A percentile compares a stretch with the other conserved stretches of the same genome.
Evolutionary conservation across 2,329 filamentous ascomycete genomes (phyloP).

Genomic region (Phialophora expanda): DNA sequence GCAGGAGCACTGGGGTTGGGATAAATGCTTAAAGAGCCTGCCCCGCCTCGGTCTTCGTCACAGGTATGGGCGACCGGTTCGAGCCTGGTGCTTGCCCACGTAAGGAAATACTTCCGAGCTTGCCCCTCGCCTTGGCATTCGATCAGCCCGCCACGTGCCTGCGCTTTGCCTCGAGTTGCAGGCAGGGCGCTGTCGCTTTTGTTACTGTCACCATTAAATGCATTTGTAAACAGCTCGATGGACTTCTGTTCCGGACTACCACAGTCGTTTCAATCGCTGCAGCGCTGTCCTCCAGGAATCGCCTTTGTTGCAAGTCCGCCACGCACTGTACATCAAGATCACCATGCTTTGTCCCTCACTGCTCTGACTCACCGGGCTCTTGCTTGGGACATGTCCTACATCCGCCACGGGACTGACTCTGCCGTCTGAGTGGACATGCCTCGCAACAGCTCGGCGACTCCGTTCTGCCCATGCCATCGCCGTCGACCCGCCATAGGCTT

Average conservation of each 20-base stretch:
- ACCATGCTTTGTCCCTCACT: slow-evolving; percentile 37
- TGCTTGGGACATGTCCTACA: slow-evolving; percentile 29
- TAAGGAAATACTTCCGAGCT: background rate
- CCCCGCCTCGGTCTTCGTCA: slow-evolving; percentile 1
- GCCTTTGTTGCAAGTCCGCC: slow-evolving; percentile 24
- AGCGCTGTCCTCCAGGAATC: slow-evolving; percentile 15
- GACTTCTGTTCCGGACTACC: background rate
- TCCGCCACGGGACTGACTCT: slow-evolving; percentile 28
- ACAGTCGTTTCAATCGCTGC: background rate
- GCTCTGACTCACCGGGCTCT: slow-evolving; percentile 15
- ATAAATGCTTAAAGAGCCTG: slow-evolving; percentile 8
- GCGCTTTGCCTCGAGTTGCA: background rate
- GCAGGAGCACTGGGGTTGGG: background rate
- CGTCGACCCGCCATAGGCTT: slow-evolving; percentile 42
- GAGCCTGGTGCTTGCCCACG: background rate
- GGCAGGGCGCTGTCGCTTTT: background rate
- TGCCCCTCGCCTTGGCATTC: slow-evolving; percentile 4
- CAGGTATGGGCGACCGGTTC: background rate
- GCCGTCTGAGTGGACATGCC: slow-evolving; percentile 42
- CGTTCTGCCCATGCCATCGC: slow-evolving; percentile 52
- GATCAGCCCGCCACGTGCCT: background rate
- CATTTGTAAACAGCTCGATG: slow-evolving; percentile 1
- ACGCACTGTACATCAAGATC: slow-evolving; percentile 33
- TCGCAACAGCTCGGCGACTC: slow-evolving; percentile 48
- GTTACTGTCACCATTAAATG: background rate